Base-by-base conservation (phyloP, 176 grass and related monocot genomes). In the Triticum turgidum region DNA sequence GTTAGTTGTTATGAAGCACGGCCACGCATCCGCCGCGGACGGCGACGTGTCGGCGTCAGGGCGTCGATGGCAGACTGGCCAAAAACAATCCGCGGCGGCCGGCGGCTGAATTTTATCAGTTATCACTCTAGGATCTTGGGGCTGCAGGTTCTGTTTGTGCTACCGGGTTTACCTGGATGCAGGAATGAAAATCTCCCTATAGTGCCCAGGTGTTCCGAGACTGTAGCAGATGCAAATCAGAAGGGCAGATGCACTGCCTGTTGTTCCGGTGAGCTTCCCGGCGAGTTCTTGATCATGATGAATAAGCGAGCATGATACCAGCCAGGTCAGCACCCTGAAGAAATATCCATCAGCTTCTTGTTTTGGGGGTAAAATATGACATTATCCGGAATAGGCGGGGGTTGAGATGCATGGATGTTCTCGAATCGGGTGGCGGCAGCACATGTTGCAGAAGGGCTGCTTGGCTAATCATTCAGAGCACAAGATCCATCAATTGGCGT, bases 361-460 rank as follows among this genome's bases (percentile, higher is more conserved):
- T 47, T 78, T 79, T 2, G 12, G 38, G n/a, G 66, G 42, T 29
- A 51, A 66, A 71, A 24, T 32, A 25, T 45, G 34, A 67, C 52
- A 56, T 17, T 56, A 20, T 54, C 72, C 42, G 7, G 45, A 61
- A 69, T 38, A 76, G 47, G 76, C 24, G 66, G 58, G 58, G 12
- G 45, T 49, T 49, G 44, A 49, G 45, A 49, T 49, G 76, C 51
- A 54, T 69, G 80, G 7, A 91, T 29, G 41, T 13, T 80, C 5
- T 13, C 44, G 29, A 30, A 30, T 30, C 29, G 49, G 14, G 51
- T 54, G 51, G 12, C 81, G 59, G 83, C 20, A 87, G 76, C 81
- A 84, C 85, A 80, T 87, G 85, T 91, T 87, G 76, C 89, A 88
- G 85, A 77, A 91, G 85, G 89, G 77, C 77, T 91, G 62, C 80